These are phyloP conservation scores for Fraxinus excelsior DNA, from an alignment of 257 asterid genomes.

Conservation along the genomic window DNA sequence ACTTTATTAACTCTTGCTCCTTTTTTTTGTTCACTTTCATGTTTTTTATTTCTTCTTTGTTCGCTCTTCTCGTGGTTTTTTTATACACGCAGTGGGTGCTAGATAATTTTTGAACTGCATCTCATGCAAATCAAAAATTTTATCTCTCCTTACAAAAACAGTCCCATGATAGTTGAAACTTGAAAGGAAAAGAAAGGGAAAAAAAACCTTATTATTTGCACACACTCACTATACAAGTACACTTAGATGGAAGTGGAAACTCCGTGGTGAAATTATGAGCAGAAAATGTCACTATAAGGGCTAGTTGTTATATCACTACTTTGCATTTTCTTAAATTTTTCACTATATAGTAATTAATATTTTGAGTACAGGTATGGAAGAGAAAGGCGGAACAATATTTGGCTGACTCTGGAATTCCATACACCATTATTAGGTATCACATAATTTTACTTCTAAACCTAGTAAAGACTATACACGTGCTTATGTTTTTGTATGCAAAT, in stretches of 20 bases:
- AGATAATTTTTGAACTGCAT: background rate
- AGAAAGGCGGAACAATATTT: slow-evolving; percentile 90
- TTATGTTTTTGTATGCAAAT: background rate
- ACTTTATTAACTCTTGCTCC: background rate
- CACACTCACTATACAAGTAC: background rate
- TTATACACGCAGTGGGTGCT: background rate
- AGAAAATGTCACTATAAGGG: background rate
- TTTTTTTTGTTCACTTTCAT: background rate
- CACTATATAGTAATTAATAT: background rate
- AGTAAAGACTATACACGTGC: background rate
- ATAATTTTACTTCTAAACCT: background rate
- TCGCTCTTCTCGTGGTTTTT: background rate
- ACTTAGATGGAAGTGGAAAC: background rate
- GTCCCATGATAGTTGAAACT: background rate
- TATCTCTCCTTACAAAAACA: background rate
- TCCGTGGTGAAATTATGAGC: background rate
- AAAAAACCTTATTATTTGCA: background rate
- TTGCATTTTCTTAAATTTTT: background rate
- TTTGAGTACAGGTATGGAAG: slow-evolving; percentile 68
- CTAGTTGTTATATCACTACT: background rate
- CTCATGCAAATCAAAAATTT: background rate
- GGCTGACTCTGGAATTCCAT: slow-evolving; percentile 88
- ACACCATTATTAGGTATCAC: slow-evolving; percentile 81
- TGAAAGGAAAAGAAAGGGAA: background rate
- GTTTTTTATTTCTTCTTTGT: background rate